Conservation (phyloP, 1,284 basidiomycete genomes). For the Naganishia sp. region DNA sequence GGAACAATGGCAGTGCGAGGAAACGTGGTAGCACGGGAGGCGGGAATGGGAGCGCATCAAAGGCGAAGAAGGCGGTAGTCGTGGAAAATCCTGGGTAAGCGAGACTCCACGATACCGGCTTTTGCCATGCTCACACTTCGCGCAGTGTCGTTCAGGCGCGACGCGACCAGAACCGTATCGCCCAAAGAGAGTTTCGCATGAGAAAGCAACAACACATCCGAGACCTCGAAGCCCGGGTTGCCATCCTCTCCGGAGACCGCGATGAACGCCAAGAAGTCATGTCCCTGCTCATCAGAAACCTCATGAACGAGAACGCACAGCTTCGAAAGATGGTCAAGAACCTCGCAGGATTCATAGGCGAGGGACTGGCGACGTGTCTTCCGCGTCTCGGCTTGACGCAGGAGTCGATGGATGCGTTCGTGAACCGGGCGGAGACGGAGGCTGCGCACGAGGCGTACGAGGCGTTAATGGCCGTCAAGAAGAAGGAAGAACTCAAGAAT, state of each 20-base stretch:
- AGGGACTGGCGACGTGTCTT: slow-evolving; percentile 69
- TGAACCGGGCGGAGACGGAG: slow-evolving; percentile 83
- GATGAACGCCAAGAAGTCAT: slow-evolving; percentile 82
- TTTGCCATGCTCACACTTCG: not conserved
- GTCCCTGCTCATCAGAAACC: slow-evolving; percentile 77
- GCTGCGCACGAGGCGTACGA: slow-evolving; percentile 87
- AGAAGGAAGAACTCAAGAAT: slow-evolving; percentile 28
- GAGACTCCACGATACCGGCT: too few species aligned
- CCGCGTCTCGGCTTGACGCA: slow-evolving; percentile 72
- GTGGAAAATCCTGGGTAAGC: slow-evolving; percentile 22
- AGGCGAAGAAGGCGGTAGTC: slow-evolving; percentile 20
- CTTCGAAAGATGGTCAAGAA: slow-evolving; percentile 74
- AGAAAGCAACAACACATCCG: slow-evolving; percentile 84
- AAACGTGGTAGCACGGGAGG: slow-evolving; percentile 1
- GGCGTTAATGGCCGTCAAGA: slow-evolving; percentile 51
- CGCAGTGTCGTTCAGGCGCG: slow-evolving; percentile 26
- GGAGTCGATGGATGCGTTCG: slow-evolving; percentile 72
- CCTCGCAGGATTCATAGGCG: slow-evolving; percentile 77
- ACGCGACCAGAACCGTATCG: slow-evolving; percentile 75
- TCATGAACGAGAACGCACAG: slow-evolving; percentile 84
- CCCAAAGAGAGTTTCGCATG: slow-evolving; percentile 86
- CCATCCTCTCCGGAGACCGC: slow-evolving; percentile 82
- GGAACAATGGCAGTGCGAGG: slow-evolving; percentile 11
- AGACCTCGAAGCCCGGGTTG: slow-evolving; percentile 85
- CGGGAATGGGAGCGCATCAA: slow-evolving; percentile 8